Percentiles rank a stretch among this genome's conserved stretches.
phyloP scores from a whole-genome alignment of 441 rosid genomes.

The Codiaeum variegatum region DNA sequence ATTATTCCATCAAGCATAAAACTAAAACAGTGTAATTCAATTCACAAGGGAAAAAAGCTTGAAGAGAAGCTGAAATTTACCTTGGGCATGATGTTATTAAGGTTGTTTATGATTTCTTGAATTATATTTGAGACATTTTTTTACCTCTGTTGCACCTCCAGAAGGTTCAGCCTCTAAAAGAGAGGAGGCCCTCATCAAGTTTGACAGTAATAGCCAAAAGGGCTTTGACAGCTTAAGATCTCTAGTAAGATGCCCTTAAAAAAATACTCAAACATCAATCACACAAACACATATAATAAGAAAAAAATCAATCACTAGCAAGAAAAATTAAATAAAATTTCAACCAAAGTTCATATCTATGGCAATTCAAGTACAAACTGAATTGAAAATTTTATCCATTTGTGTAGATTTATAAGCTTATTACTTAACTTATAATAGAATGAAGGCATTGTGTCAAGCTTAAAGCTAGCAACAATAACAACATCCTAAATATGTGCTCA shows the following conservation, averaged over 20 bases:
- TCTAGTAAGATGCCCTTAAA: slow-evolving; percentile 86
- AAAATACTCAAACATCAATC: slow-evolving; percentile 50
- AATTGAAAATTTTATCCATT: too few species aligned
- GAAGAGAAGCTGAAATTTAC: slow-evolving; percentile 26
- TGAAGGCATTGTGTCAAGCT: too few species aligned
- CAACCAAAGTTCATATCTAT: too few species aligned
- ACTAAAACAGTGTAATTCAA: neutral
- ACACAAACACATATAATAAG: neutral
- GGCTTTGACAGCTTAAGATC: slow-evolving; percentile 93
- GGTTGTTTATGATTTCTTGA: slow-evolving; percentile 51
- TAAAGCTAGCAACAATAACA: too few species aligned
- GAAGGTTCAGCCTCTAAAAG: slow-evolving; percentile 57
- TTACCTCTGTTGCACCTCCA: slow-evolving; percentile 22
- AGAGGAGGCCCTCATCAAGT: slow-evolving; percentile 56
- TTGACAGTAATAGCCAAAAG: slow-evolving; percentile 69
- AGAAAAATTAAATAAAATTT: too few species aligned
- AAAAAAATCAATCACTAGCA: too few species aligned
- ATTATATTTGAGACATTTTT: slow-evolving; percentile 45
- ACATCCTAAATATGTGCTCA: too few species aligned
- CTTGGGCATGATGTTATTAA: slow-evolving; percentile 61
- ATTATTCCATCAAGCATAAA: neutral
- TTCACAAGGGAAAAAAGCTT: neutral
- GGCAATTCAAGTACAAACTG: too few species aligned
- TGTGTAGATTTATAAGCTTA: too few species aligned
- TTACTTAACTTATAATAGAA: too few species aligned